Evolutionary conservation across 257 asterid genomes (phyloP), one percentile per base, ranked within the genome.

Genomic region (Orobanche coerulescens): DNA sequence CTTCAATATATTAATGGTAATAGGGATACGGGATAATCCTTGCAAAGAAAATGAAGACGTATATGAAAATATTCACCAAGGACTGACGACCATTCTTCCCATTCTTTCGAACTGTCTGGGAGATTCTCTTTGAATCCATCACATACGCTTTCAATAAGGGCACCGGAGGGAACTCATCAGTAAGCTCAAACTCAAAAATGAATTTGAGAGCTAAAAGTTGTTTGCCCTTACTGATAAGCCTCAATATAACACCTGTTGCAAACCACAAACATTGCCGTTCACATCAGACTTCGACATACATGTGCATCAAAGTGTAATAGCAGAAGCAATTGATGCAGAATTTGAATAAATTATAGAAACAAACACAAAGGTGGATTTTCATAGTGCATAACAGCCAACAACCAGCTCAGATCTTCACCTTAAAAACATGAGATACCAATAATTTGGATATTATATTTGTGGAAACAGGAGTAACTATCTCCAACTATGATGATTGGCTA

Each of bases 181-280:
- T 68, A 40, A 78, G 71, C 78, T 63, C 86, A 71, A 80, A 82
- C 59, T 75, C 84, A 59, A 80, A 73, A 28, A 80, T 55, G 70
- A 85, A 85, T 73, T 78, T 85, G 62, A 82, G 79, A 63, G 94
- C 94, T 50, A 76, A 10, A 28, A 78, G 78, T 48, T 69, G 85
- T 71, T 75, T 76, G 50, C 83, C 82, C 73, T 66, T 73, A 59
- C 48, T 37, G 61, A 82, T 79, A 59, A 85, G 84, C 73, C 73
- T 80, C 81, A 55, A 67, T 59, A 82, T 73, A 25, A 82, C 63
- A 71, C 80, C 90, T 80, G 82, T 23, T 14, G 53, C 30, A 76
- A 66, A 19, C 37, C 70, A 73, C 15, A 53, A 14, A 23, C 24
- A 42, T 69, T 30, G 57, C 36, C 26, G 13, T 40, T 58, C 64